phyloP scores from a whole-genome alignment of 108 stramenopile genomes.

The Hondaea fermentalgiana region DNA sequence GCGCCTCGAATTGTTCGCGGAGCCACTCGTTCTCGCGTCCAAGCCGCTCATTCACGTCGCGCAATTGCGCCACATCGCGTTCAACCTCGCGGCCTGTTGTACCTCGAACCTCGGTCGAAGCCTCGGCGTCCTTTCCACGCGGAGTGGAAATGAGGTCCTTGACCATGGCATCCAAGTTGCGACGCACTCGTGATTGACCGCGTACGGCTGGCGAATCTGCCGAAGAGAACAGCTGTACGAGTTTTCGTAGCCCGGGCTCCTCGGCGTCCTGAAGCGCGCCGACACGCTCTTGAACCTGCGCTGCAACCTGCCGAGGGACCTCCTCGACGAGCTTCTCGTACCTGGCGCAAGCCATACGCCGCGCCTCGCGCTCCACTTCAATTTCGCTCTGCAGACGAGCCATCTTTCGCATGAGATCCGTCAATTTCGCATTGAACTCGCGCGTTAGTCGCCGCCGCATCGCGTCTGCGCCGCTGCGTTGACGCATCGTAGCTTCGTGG shows the following conservation, averaged over 20 bases:
- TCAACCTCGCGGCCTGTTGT: background rate
- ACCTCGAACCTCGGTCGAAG: background rate
- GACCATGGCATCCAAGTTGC: background rate
- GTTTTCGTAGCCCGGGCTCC: background rate
- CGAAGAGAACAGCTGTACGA: background rate
- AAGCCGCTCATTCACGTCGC: background rate
- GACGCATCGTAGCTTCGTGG: background rate
- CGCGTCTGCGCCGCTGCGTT: background rate
- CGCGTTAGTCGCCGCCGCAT: background rate
- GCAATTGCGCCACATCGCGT: background rate
- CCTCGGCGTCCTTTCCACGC: background rate
- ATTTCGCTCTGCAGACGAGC: background rate
- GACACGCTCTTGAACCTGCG: background rate
- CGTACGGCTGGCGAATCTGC: background rate
- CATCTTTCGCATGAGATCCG: background rate
- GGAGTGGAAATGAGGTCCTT: background rate
- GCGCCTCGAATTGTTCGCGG: background rate
- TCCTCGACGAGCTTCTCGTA: background rate
- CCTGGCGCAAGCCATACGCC: background rate
- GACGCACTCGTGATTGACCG: background rate
- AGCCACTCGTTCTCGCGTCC: background rate
- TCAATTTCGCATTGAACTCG: background rate
- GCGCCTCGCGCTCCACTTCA: background rate
- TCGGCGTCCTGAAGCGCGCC: background rate
- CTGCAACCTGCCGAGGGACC: background rate